Percentiles rank a stretch among this genome's conserved stretches.
Conservation (phyloP, 805 yeast genomes). For the Candida succiphila region DNA sequence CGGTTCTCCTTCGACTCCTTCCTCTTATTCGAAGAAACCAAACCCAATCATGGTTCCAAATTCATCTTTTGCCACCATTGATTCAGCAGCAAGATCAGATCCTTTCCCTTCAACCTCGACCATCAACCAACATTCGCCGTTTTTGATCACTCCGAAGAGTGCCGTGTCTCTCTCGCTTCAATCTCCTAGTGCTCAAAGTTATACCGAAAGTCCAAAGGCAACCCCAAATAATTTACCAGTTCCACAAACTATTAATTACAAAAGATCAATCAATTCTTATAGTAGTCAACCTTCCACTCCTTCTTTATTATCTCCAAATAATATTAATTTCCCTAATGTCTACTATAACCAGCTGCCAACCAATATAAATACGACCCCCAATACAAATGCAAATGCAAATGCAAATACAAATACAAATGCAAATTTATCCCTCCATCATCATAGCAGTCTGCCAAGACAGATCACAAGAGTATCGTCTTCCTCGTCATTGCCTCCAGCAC, state of each 20-base stretch:
- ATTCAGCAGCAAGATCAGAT: not conserved
- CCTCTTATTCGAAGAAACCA: conserved; percentile 19
- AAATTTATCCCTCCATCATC: no score
- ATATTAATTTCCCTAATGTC: not conserved
- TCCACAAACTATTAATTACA: no score
- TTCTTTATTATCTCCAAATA: not conserved
- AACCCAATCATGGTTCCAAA: conserved; percentile 18
- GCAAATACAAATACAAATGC: no score
- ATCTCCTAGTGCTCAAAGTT: not conserved
- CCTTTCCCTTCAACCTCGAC: not conserved
- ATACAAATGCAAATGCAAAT: no score
- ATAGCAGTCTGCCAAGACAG: no score
- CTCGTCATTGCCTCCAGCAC: not conserved
- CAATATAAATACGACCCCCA: not conserved
- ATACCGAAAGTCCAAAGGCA: no score
- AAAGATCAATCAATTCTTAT: no score
- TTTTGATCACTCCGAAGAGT: conserved; percentile 1
- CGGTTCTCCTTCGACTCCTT: conserved; percentile 21
- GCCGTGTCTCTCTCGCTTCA: conserved; percentile 1
- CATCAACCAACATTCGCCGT: not conserved
- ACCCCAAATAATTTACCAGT: no score
- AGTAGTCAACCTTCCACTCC: not conserved
- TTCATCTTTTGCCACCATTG: conserved; percentile 5
- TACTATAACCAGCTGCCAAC: no score
- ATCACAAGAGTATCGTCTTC: no score